Evolutionary conservation across 306 rosid species (phyloP), one percentile per base, ranked within the genome.

Genomic region (Lathyrus tuberosus): DNA sequence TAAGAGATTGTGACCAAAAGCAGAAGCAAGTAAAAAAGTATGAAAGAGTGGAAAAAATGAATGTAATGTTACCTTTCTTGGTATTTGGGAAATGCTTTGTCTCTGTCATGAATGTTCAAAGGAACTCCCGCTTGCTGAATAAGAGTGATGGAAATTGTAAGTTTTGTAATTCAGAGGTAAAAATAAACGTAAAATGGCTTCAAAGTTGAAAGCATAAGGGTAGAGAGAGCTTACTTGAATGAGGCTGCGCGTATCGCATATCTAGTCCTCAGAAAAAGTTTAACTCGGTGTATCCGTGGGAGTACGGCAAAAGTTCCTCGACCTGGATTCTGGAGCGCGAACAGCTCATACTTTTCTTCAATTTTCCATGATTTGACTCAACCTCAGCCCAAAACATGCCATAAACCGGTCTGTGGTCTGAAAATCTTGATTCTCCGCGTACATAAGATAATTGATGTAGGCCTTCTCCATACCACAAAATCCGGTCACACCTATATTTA

Each of bases 311-410:
- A 61, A 95, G 87, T 81, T 95, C 99, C 66, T 95, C 97, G 56
- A 79, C 97, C 74, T 87, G 96, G 47, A 91, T 86, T 85, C 89
- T 82, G 17, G 97, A 89, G 10, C 91, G 74, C 52, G 97, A 91
- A 68, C 84, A 87, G 79, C 99, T 95, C 82, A 64, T 83, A 77
- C 90, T 95, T 86, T 89, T 95, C 91, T 85, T 95, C 76, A 95
- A 75, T 67, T 84, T 86, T 66, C 82, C 91, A 47, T 89, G 92
- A 76, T 73, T 87, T 9, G 96, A 87, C 76, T 87, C 96, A 61
- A 95, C 99, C 86, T 95, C 99, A 2, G 97, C 97, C 87, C 95
- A 95, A 81, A 95, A 95, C 49, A 95, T 61, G 63, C 92, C 97
- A 51, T 86, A 95, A 58, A 95, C 99, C 0, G 97, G 99, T 72